phyloP scores from a whole-genome alignment of 1,284 basidiomycete genomes.

The Cutaneotrichosporon mucoides region DNA sequence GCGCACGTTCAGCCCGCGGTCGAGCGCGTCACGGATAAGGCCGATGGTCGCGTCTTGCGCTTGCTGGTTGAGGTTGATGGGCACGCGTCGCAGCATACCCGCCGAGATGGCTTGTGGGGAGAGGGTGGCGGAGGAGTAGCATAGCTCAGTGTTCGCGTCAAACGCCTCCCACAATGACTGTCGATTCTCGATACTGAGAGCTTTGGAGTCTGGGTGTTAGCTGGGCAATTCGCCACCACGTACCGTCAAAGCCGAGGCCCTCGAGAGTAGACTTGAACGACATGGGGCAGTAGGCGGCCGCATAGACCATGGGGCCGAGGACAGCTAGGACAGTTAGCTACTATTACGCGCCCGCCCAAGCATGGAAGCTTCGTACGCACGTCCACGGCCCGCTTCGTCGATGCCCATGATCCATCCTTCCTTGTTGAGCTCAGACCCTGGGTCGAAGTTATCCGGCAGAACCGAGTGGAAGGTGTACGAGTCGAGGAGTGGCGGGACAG shows the following conservation, averaged over 20 bases:
- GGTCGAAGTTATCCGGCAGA: constrained; percentile 55
- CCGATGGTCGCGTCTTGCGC: constrained; percentile 85
- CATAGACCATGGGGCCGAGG: constrained; percentile 80
- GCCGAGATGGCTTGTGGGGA: constrained; percentile 81
- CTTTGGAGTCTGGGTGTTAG: constrained; percentile 67
- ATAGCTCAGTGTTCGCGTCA: constrained; percentile 29
- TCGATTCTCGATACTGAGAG: constrained; percentile 70
- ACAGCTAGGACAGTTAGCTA: constrained; percentile 10
- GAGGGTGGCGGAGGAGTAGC: constrained; percentile 52
- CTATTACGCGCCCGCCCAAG: too few species aligned
- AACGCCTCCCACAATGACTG: constrained; percentile 49
- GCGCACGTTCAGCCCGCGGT: constrained; percentile 73
- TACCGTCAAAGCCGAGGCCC: constrained; percentile 77
- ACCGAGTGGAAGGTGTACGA: constrained; percentile 82
- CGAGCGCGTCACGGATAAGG: constrained; percentile 77
- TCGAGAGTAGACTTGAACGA: constrained; percentile 72
- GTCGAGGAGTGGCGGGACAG: constrained; percentile 59
- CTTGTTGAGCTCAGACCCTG: constrained; percentile 54
- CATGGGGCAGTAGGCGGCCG: constrained; percentile 84
- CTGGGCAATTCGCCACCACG: constrained; percentile 5
- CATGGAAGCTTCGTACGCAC: constrained; percentile 28
- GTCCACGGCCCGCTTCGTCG: constrained; percentile 94
- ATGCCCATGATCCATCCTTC: constrained; percentile 73
- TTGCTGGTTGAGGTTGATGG: constrained; percentile 87
- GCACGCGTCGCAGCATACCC: constrained; percentile 80